phyloP scores from a whole-genome alignment of 2,329 filamentous ascomycete species.

The Colletotrichum tofieldiae region DNA sequence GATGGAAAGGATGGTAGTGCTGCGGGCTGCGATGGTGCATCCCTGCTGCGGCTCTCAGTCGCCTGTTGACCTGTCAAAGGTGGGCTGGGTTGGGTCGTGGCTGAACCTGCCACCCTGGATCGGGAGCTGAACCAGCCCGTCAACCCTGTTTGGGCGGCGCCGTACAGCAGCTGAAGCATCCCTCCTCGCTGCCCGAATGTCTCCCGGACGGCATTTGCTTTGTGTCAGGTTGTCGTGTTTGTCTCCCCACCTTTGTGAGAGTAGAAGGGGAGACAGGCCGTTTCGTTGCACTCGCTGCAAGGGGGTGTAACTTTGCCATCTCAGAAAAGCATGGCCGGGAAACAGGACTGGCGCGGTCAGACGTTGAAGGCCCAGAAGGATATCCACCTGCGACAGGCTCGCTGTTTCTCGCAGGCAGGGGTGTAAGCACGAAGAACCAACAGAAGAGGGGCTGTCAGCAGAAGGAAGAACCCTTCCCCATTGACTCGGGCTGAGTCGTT shows the following conservation, averaged over 20 bases:
- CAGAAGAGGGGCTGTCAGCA: conserved; percentile 16
- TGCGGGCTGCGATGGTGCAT: conserved; percentile 26
- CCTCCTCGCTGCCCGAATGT: not conserved
- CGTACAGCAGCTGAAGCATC: conserved; percentile 19
- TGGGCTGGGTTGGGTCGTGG: conserved; percentile 25
- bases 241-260: not conserved
- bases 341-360: conserved; percentile 25
- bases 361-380: conserved; percentile 14
- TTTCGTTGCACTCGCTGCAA: not conserved
- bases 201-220: not conserved
- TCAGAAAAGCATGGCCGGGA: not conserved
- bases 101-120: conserved; percentile 38
- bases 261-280: not conserved
- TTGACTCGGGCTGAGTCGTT: not conserved
- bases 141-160: not conserved
- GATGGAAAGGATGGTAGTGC: conserved; percentile 7
- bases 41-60: conserved; percentile 38
- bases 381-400: conserved; percentile 30
- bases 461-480: not conserved
- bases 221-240: not conserved
- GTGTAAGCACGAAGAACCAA: not conserved
- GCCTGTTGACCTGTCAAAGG: not conserved
- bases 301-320: not conserved
- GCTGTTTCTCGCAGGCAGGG: conserved; percentile 4
- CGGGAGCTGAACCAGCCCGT: conserved; percentile 23